Evolutionary conservation across 257 asterid species (phyloP), one percentile per base, ranked within the genome.

Genomic region (Solanum megistacrolobum): DNA sequence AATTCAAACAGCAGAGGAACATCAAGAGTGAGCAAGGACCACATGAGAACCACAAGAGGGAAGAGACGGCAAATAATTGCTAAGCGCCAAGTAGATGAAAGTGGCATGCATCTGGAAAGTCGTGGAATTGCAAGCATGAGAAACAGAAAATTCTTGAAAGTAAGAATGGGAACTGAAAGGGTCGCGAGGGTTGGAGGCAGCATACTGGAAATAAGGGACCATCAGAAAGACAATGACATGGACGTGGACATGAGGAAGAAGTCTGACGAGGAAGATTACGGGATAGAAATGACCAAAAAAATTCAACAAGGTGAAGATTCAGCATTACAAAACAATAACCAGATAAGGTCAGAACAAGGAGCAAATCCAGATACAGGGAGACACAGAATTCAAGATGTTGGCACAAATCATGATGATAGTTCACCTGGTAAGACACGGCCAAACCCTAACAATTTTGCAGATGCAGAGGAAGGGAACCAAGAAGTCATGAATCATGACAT

Each of bases 21-120:
- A 48, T 29, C 43, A 48, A 82, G 20, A 82, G 86, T 48, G 43
- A 82, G 7, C 43, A 82, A 82, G 31, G 43, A 31, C 86, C 43
- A 31, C 86, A 27, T 48, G 62, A 92, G 89, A 83, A 91, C 86
- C 88, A 27, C 87, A 34, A 90, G 86, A 85, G 92, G 92, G 71
- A 94, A 90, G 89, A 90, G 93, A 90, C 84, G 83, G 93, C 89
- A 90, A 66, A 85, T 55, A 46, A 82, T 86, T 66, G 65, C 83
- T 79, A 88, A 71, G 76, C 87, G 58, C 48, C 69, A 35, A 84
- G 87, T 14, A 29, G 88, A 34, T 43, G 83, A 86, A 58, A 88
- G 41, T 66, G 87, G 58, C 38, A 84, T 79, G 79, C 86, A 73
- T 79, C 83, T 62, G 34, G 87, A 68, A 35, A 78, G 23, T n/a